Conservation (phyloP, 169 alveolate genomes). For the Perkinsus olseni region DNA sequence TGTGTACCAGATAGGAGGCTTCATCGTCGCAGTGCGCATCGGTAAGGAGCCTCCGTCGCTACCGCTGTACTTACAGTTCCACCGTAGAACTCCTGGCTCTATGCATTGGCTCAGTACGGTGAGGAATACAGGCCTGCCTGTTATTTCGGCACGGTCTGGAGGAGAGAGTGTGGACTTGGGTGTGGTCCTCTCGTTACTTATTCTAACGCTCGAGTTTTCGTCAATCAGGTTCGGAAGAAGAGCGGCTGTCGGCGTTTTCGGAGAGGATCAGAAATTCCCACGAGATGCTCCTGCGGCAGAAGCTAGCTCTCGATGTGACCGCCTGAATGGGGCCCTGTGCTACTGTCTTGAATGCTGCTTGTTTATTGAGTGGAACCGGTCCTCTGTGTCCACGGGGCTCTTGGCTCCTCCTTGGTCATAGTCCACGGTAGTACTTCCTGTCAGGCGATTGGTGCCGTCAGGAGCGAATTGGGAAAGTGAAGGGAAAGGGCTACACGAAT, state of each 20-base stretch:
- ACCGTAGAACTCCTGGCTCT: background rate
- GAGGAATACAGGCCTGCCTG: background rate
- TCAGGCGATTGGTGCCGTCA: too few relatives aligned
- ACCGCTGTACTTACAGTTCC: background rate
- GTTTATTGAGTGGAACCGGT: too few relatives aligned
- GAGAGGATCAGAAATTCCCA: background rate
- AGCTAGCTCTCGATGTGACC: background rate
- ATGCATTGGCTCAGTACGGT: background rate
- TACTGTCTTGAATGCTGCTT: background rate
- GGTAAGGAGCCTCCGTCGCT: background rate
- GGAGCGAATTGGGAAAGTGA: too few relatives aligned
- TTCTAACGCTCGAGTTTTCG: background rate
- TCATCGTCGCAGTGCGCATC: background rate
- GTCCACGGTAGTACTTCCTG: too few relatives aligned
- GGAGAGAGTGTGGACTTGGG: background rate
- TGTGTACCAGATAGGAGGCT: background rate
- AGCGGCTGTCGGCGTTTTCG: background rate
- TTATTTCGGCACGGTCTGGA: background rate
- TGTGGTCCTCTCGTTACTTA: background rate
- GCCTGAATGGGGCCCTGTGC: background rate
- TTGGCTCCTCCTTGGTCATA: too few relatives aligned
- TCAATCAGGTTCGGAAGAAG: background rate
- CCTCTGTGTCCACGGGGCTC: too few relatives aligned
- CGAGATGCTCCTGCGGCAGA: background rate
- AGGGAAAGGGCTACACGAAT: too few relatives aligned